Evolutionary conservation across 2,329 filamentous ascomycete species (phyloP), one percentile per base, ranked within the genome.

Genomic region (Monosporascus sp.): DNA sequence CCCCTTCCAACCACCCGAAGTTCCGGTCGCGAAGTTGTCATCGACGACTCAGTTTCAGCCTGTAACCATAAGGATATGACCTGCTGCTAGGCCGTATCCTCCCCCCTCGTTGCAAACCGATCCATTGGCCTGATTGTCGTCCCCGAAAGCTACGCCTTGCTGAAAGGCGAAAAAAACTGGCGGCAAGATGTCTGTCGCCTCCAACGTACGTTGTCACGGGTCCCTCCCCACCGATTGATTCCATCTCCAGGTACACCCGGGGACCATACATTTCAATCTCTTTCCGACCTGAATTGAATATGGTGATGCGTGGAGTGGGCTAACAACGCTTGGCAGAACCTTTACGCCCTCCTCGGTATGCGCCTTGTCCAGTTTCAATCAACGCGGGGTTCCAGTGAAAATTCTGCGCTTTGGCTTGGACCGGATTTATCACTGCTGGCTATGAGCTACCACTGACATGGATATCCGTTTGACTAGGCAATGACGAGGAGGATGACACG

Each of bases 331-430:
- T 45, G 41, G 25, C 64, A 97, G 94, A 99, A 99, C 84, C 87
- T 89, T 71, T 97, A 89, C 84, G 93, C 94, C 84, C 87, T 96
- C 80, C 90, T 99, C 83, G 93, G 94, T 97, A 96, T 69, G 75
- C 70, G 63, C 58, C 58, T 60, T 58, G 59, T 57, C 62, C 55
- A 56, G 52, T n/a, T 47, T 54, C 55, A 43, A 11, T 43, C 39
- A 11, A 43, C 11, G 39, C 39, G 39, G 11, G 18, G 11, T 24
- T 54, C 55, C 58, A 45, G 50, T 58, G 58, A 63, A 63, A 58
- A 60, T 50, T 63, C 50, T 60, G 55, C 53, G 52, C 18, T 22
- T 46, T 37, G 37, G 35, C 48, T 25, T 37, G 25, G 45, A 14
- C 20, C 52, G 25, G 18, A 43, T 43, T 43, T 39, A 39, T 39